These are phyloP conservation scores for Xylaria sp. DNA, from an alignment of 2,329 filamentous ascomycete species.

Conservation along the genomic window DNA sequence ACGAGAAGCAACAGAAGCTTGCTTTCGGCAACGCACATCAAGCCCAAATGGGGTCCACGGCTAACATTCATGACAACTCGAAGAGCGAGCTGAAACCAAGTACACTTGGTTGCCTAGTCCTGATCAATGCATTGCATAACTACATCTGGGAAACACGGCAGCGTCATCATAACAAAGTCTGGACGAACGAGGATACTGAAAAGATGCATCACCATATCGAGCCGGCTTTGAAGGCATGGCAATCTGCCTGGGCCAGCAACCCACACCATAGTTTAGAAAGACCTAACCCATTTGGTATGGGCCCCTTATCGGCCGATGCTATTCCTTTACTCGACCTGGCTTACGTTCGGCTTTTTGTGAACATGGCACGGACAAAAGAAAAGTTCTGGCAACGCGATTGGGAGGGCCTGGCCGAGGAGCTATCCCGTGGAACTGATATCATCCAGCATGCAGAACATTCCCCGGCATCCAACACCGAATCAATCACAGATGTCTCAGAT, in stretches of 20 bases:
- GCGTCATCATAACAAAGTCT: slow-evolving; percentile 78
- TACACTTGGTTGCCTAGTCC: slow-evolving; percentile 82
- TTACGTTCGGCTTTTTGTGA: slow-evolving; percentile 87
- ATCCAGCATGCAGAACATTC: slow-evolving; percentile 65
- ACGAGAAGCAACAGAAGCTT: slow-evolving; percentile 57
- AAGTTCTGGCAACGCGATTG: slow-evolving; percentile 92
- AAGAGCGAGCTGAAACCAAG: slow-evolving; percentile 70
- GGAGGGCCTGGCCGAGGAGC: slow-evolving; percentile 82
- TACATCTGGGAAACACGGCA: slow-evolving; percentile 98
- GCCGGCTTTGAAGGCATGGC: slow-evolving; percentile 89
- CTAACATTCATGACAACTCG: slow-evolving; percentile 44
- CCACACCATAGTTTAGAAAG: slow-evolving; percentile 77
- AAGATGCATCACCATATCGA: slow-evolving; percentile 95
- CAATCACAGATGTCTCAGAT: slow-evolving; percentile 44
- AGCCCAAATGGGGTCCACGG: slow-evolving; percentile 40
- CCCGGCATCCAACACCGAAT: slow-evolving; percentile 45
- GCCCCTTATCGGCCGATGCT: slow-evolving; percentile 81
- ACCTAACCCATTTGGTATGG: slow-evolving; percentile 75
- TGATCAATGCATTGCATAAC: slow-evolving; percentile 94
- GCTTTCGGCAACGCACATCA: slow-evolving; percentile 38
- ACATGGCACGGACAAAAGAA: slow-evolving; percentile 86
- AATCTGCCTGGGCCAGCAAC: slow-evolving; percentile 83
- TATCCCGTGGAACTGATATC: slow-evolving; percentile 71
- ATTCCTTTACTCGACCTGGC: slow-evolving; percentile 88
- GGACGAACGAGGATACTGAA: slow-evolving; percentile 89